phyloP scores from a whole-genome alignment of 768 basidiomycete species.

The Cystoderma amianthinum region DNA sequence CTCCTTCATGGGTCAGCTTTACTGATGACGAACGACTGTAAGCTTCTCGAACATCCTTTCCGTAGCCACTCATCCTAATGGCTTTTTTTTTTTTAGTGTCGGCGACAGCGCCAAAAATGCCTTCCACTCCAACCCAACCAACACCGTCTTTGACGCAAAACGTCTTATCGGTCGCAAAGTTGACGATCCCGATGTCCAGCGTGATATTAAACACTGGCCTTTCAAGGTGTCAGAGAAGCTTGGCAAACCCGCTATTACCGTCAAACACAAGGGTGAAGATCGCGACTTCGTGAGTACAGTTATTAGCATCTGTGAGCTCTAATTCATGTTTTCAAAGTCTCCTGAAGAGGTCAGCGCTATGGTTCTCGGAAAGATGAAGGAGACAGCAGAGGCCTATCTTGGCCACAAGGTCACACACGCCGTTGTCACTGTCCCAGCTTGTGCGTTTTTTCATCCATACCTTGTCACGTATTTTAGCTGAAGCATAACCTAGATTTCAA shows the following conservation, averaged over 20 bases:
- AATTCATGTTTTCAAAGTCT: slow-evolving; percentile 22
- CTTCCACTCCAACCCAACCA: slow-evolving; percentile 83
- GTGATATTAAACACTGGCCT: slow-evolving; percentile 84
- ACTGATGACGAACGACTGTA: slow-evolving; percentile 79
- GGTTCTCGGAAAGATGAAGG: slow-evolving; percentile 64
- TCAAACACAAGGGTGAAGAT: slow-evolving; percentile 51
- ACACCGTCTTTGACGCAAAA: slow-evolving; percentile 95
- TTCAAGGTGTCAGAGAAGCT: slow-evolving; percentile 69
- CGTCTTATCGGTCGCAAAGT: slow-evolving; percentile 84
- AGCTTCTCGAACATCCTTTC: slow-evolving; percentile 8
- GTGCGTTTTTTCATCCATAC: slow-evolving; percentile 19
- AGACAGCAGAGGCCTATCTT: slow-evolving; percentile 65
- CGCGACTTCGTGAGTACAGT: slow-evolving; percentile 42
- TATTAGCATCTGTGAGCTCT: background rate
- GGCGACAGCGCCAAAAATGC: slow-evolving; percentile 96
- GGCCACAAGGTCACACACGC: slow-evolving; percentile 57
- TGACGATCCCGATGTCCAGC: slow-evolving; percentile 71
- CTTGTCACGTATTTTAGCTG: background rate
- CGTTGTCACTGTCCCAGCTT: slow-evolving; percentile 51
- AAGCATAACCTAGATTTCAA: slow-evolving; percentile 44
- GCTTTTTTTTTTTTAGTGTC: slow-evolving; percentile 42
- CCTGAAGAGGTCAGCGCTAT: slow-evolving; percentile 67
- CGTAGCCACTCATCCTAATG: slow-evolving; percentile 11
- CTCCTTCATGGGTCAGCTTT: slow-evolving; percentile 89
- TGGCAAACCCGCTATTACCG: slow-evolving; percentile 74